These are phyloP conservation scores for Cryptosporidium baileyi DNA, from an alignment of 169 alveolate species.

Conservation along the genomic window DNA sequence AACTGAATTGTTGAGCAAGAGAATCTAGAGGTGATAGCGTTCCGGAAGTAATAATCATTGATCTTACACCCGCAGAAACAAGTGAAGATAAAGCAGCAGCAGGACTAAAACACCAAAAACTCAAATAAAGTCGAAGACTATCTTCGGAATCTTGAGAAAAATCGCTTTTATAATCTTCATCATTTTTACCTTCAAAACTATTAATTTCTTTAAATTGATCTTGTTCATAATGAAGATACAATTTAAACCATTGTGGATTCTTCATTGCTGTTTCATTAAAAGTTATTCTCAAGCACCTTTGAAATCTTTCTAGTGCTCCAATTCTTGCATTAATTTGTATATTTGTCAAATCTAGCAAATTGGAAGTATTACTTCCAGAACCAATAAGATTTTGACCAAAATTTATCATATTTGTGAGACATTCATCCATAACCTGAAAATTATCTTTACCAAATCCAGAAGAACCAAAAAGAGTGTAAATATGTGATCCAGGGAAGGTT, in stretches of 20 bases:
- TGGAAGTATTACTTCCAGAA: constrained; percentile 6
- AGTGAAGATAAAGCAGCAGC: constrained; percentile 82
- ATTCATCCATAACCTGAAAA: constrained; percentile 57
- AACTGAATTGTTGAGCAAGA: constrained; percentile 86
- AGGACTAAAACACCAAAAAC: constrained; percentile 81
- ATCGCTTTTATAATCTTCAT: constrained; percentile 17
- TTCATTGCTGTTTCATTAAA: constrained; percentile 73
- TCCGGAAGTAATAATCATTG: constrained; percentile 92
- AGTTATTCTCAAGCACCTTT: constrained; percentile 73
- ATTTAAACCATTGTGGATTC: constrained; percentile 75
- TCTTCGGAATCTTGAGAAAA: background rate
- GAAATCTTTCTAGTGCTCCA: constrained; percentile 72
- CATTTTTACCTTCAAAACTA: constrained; percentile 68
- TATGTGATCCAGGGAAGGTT: constrained; percentile 37
- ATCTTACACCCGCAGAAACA: constrained; percentile 79
- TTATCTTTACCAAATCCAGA: constrained; percentile 54
- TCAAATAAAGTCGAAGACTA: constrained; percentile 25
- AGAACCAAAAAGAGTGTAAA: constrained; percentile 42
- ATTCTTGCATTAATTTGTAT: constrained; percentile 70
- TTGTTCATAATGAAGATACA: constrained; percentile 73
- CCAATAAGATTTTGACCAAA: constrained; percentile 48
- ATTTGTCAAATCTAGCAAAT: background rate
- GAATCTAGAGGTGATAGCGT: constrained; percentile 92
- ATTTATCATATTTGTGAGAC: constrained; percentile 54
- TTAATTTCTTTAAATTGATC: constrained; percentile 41